Conservation (phyloP, 2,329 filamentous ascomycete genomes). For the Cladosporium sp. region DNA sequence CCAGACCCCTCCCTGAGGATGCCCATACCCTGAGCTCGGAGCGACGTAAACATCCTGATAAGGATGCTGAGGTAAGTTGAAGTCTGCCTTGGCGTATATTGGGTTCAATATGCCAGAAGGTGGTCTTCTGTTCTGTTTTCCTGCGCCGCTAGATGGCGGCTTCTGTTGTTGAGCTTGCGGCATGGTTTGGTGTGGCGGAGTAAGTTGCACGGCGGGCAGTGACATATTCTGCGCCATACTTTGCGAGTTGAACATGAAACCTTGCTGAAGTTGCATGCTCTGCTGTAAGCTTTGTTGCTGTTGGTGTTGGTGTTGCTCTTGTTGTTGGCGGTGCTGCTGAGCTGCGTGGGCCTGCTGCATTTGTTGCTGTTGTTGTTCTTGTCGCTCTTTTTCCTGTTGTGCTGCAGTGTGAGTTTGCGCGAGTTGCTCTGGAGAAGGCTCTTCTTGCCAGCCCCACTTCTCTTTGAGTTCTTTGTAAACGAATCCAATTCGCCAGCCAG, state of each 20-base stretch:
- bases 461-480: constrained; percentile 69
- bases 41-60: constrained; percentile 78
- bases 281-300: neutral
- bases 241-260: constrained; percentile 21
- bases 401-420: constrained; percentile 33
- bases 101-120: constrained; percentile 62
- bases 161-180: constrained; percentile 22
- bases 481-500: constrained; percentile 71
- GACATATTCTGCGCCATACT: constrained; percentile 7
- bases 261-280: constrained; percentile 21
- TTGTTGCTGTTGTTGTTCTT: constrained; percentile 19
- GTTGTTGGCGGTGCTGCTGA: constrained; percentile 24
- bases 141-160: neutral
- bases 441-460: constrained; percentile 70
- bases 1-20: constrained; percentile 11
- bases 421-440: constrained; percentile 34
- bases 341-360: constrained; percentile 18
- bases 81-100: constrained; percentile 67
- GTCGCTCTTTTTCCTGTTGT: constrained; percentile 22
- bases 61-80: constrained; percentile 71
- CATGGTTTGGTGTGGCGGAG: constrained; percentile 14
- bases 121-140: constrained; percentile 26
- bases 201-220: constrained; percentile 11
- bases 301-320: constrained; percentile 26
- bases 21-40: constrained; percentile 42